A percentile compares a stretch with the other conserved stretches of the same genome.
These are phyloP conservation scores for Nepenthes mirabilis DNA, from an alignment of 148 eudicot species.

Conservation along the genomic window DNA sequence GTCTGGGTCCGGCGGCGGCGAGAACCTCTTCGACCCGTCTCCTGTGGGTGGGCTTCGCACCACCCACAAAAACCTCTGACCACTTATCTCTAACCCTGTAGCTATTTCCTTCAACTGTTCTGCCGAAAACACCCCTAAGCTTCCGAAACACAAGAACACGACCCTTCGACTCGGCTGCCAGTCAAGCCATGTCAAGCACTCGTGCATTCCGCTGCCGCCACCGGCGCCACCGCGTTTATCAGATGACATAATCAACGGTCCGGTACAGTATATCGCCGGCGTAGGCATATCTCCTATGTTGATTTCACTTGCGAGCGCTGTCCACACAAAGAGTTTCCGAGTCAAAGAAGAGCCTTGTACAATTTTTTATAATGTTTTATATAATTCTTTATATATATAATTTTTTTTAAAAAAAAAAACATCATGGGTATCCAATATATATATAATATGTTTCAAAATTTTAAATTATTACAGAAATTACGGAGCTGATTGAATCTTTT, in stretches of 20 bases:
- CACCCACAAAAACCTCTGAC: slow-evolving; percentile 25
- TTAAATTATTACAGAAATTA: too few relatives aligned
- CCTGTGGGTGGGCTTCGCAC: slow-evolving; percentile 2
- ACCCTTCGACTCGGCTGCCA: slow-evolving; percentile 16
- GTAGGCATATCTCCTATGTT: slow-evolving; percentile 10
- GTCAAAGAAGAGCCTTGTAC: too few relatives aligned
- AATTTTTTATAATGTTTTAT: too few relatives aligned
- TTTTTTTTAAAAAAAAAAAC: too few relatives aligned
- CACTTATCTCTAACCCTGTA: slow-evolving; percentile 19
- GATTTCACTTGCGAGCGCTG: too few relatives aligned
- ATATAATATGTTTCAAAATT: too few relatives aligned
- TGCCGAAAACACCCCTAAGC: slow-evolving; percentile 7
- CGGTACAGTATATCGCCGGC: slow-evolving; percentile 15
- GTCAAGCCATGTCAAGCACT: slow-evolving; percentile 25
- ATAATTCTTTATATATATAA: too few relatives aligned
- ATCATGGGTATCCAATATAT: too few relatives aligned
- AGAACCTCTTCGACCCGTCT: background rate
- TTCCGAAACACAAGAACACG: slow-evolving; percentile 27
- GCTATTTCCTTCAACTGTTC: slow-evolving; percentile 24
- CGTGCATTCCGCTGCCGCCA: background rate
- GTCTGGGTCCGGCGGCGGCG: background rate
- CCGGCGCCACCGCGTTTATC: background rate
- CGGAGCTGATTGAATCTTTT: too few relatives aligned
- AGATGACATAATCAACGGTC: slow-evolving; percentile 8
- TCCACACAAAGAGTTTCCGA: too few relatives aligned